Evolutionary conservation across 768 basidiomycete species (phyloP), one percentile per base, ranked within the genome.

Genomic region (Tylopilus plumbeoviolaceoides): DNA sequence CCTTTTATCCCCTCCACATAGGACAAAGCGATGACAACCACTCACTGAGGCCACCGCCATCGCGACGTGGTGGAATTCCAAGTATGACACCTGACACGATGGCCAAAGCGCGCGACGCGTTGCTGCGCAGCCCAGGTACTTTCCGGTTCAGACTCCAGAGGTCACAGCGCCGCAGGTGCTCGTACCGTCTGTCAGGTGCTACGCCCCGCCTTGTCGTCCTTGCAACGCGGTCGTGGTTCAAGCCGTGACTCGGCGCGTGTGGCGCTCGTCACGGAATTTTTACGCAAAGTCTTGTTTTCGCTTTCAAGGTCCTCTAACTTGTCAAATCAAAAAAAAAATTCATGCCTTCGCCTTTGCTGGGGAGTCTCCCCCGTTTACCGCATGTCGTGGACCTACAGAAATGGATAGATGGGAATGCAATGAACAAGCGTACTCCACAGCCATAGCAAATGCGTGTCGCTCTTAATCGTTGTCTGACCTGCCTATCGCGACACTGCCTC

Each of bases 41-140:
- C 63, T 62, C 58, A 64, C 63, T 27, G 38, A 1, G n/a, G 33
- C 42, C 12, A 51, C 36, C 4, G 44, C 61, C 64, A 56, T 63
- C 27, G 51, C 43, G 20, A 57, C 56, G 35, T 15, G 23, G 23
- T 23, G 31, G 31, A 33, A 33, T 1, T 33, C 31, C 31, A 39
- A 57, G 30, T 21, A 35, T 51, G 48, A 58, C 55, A 57, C 42
- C 46, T 44, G 57, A 27, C 51, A 54, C 15, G 23, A 23, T 1
- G 54, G 51, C 40, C 65, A 67, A 67, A 56, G 59, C 53, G 35
- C 10, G 5, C 38, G 11, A 44, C 1, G 31, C 33, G 33, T 15
- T 15, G 14, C 33, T 14, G 36, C 51, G 30, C n/a, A 9, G n/a
- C 18, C 38, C 38, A 14, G 40, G 48, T 53, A 33, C 42, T 50